Conservation (phyloP, 2,329 filamentous ascomycete genomes). For the Microdochium paspali region DNA sequence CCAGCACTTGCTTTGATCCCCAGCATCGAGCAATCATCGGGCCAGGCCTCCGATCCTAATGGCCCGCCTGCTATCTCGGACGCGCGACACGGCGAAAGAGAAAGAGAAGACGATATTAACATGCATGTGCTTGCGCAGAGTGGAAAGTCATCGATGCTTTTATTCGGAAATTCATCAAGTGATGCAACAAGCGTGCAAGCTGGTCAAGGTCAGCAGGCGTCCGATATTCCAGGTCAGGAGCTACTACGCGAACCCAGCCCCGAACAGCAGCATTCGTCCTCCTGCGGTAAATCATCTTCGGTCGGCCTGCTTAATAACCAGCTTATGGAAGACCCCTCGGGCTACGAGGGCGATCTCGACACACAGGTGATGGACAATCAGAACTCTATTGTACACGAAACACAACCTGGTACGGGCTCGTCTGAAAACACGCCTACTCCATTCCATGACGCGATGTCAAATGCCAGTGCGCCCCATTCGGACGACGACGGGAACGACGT, state of each 20-base stretch:
- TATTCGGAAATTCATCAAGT: constrained; percentile 3
- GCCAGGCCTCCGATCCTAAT: background rate
- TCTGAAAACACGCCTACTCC: background rate
- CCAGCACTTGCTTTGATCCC: constrained; percentile 1
- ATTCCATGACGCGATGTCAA: background rate
- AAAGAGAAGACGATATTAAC: background rate
- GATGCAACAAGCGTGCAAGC: constrained; percentile 9
- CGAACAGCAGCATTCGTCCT: constrained; percentile 13
- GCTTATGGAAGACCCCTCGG: background rate
- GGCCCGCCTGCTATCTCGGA: background rate
- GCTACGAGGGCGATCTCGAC: constrained; percentile 2
- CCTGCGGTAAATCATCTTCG: constrained; percentile 12
- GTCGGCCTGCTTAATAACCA: background rate
- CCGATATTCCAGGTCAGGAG: constrained; percentile 12
- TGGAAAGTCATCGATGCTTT: background rate
- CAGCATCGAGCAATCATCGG: background rate
- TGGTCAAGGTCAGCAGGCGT: constrained; percentile 9
- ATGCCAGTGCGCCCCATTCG: background rate
- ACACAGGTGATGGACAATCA: constrained; percentile 1
- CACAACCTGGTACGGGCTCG: background rate
- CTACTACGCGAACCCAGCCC: constrained; percentile 17
- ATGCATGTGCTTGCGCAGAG: background rate
- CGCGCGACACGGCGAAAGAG: background rate
- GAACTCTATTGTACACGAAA: background rate
- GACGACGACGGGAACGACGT: background rate